A percentile compares a stretch with the other conserved stretches of the same genome.
These are phyloP conservation scores for Daedaleopsis nitida DNA, from an alignment of 768 basidiomycete species.

Conservation along the genomic window DNA sequence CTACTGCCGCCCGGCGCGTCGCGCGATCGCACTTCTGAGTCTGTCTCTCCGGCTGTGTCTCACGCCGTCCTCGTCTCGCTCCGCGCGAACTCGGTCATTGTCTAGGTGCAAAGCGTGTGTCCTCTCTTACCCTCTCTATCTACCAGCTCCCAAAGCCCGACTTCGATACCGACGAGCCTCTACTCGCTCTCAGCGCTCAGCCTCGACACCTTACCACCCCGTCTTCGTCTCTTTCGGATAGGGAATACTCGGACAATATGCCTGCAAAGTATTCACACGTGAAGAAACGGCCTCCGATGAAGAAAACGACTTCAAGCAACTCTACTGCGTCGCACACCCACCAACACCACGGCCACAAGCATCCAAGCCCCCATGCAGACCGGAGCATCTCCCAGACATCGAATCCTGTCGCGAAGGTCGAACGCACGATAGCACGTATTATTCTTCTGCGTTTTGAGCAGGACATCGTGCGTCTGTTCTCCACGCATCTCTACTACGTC, in stretches of 20 bases:
- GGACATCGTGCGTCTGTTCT: constrained; percentile 75
- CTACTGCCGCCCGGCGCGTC: too few species aligned
- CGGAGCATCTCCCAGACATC: constrained; percentile 56
- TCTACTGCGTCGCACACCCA: not conserved
- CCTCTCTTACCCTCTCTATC: too few species aligned
- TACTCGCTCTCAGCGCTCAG: not conserved
- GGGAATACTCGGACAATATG: constrained; percentile 37
- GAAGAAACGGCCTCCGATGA: constrained; percentile 59
- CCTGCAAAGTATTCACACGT: constrained; percentile 76
- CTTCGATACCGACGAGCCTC: not conserved
- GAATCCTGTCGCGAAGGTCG: constrained; percentile 64
- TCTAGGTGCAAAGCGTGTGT: too few species aligned
- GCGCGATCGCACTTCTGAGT: too few species aligned
- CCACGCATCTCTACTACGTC: constrained; percentile 65
- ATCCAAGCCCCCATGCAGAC: constrained; percentile 49
- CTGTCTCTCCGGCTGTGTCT: too few species aligned
- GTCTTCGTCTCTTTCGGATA: not conserved
- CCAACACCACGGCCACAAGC: constrained; percentile 32
- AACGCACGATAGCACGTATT: constrained; percentile 67
- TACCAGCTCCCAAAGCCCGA: too few species aligned
- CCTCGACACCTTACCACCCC: not conserved
- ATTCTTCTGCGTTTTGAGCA: constrained; percentile 72
- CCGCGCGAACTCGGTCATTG: too few species aligned
- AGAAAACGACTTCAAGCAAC: constrained; percentile 37
- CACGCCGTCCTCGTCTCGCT: too few species aligned